Percentiles rank a stretch among this genome's conserved stretches.
These are phyloP conservation scores for Tuber microsphaerosporum DNA, from an alignment of 495 filamentous ascomycete species.

Conservation along the genomic window DNA sequence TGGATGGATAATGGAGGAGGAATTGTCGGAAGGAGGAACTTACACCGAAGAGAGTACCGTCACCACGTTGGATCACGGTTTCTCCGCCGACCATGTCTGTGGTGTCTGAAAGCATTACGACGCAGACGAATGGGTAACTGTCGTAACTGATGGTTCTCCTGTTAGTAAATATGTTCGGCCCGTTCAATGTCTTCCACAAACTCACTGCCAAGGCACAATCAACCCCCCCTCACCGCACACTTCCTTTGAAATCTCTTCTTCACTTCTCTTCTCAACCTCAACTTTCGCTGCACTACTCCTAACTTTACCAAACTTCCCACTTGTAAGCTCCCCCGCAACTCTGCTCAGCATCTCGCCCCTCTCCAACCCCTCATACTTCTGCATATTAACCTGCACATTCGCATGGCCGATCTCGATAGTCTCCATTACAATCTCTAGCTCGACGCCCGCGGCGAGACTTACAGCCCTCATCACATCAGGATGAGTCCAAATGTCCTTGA, in stretches of 20 bases:
- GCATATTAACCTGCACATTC: constrained; percentile 41
- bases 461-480: constrained; percentile 41
- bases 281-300: constrained; percentile 5
- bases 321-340: constrained; percentile 35
- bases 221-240: background rate
- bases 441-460: constrained; percentile 37
- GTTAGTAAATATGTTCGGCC: background rate
- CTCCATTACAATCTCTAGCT: constrained; percentile 40
- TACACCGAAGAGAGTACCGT: constrained; percentile 40
- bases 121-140: constrained; percentile 44
- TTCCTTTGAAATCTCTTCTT: constrained; percentile 19
- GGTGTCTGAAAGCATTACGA: constrained; percentile 43
- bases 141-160: constrained; percentile 31
- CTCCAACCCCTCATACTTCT: constrained; percentile 17
- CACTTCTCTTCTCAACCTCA: constrained; percentile 10
- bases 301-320: constrained; percentile 14
- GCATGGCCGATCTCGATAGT: constrained; percentile 43
- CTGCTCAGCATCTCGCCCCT: constrained; percentile 32
- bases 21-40: background rate
- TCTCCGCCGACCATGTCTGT: constrained; percentile 43
- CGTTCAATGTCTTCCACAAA: background rate
- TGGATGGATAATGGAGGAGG: background rate
- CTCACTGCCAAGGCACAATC: constrained; percentile 44
- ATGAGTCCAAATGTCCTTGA: constrained; percentile 41
- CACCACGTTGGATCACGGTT: constrained; percentile 42